Evolutionary conservation across 371 early-diverging fungal genomes (phyloP).

Genomic region (Mortierella sp.): DNA sequence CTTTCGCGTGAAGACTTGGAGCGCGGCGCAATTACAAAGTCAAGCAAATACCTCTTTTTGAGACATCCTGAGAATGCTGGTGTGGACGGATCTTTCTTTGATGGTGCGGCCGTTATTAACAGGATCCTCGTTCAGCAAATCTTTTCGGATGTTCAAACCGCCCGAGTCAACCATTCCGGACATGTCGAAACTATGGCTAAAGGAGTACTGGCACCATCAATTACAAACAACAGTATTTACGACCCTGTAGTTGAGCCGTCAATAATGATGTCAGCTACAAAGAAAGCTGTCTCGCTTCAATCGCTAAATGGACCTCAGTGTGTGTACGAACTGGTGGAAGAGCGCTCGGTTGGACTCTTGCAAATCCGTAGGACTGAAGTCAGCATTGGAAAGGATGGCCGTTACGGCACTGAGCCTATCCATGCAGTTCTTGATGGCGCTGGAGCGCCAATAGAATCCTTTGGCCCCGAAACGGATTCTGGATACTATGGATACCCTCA

Average conservation of each 20-base stretch:
- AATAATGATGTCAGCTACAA: constrained; percentile 8
- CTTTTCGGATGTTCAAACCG: constrained; percentile 41
- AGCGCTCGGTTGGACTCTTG: constrained; percentile 48
- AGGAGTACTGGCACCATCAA: not conserved
- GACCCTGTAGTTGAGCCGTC: not conserved
- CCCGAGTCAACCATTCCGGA: constrained; percentile 15
- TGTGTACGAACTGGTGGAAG: constrained; percentile 54
- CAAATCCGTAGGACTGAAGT: constrained; percentile 41
- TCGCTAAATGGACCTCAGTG: constrained; percentile 45
- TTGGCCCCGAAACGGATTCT: constrained; percentile 20
- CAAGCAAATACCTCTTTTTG: constrained; percentile 55
- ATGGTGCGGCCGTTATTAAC: constrained; percentile 53
- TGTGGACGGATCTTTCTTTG: constrained; percentile 52
- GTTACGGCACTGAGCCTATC: not conserved
- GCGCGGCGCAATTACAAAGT: constrained; percentile 58
- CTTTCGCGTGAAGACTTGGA: constrained; percentile 68
- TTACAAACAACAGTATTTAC: not conserved
- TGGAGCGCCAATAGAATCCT: constrained; percentile 17
- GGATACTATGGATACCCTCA: constrained; percentile 39
- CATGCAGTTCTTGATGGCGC: constrained; percentile 18
- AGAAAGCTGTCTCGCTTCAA: constrained; percentile 21
- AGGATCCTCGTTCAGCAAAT: constrained; percentile 53
- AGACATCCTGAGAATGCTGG: constrained; percentile 53
- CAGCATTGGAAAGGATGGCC: constrained; percentile 5
- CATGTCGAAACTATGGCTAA: not conserved